These are phyloP conservation scores for Pseudopithomyces maydicus DNA, from an alignment of 2,329 filamentous ascomycete genomes.

Conservation along the genomic window DNA sequence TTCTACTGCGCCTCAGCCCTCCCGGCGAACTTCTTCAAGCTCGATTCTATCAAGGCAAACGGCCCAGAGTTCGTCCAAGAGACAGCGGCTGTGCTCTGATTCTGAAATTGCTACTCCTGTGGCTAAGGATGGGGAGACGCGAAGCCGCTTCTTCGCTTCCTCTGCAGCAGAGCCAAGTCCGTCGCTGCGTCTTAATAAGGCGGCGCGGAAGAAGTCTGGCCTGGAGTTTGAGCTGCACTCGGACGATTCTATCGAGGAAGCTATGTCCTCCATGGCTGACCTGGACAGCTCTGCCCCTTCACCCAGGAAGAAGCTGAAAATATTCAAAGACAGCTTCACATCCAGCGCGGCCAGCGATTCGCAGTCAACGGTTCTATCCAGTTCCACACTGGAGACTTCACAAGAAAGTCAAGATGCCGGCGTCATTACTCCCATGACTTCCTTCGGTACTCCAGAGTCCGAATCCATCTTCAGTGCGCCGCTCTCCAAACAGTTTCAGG, in stretches of 20 bases:
- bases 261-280: constrained; percentile 44
- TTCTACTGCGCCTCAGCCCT: constrained; percentile 49
- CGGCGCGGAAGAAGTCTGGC: constrained; percentile 32
- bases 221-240: constrained; percentile 54
- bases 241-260: constrained; percentile 54
- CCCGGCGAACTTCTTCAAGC: constrained; percentile 45
- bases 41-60: constrained; percentile 47
- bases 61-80: constrained; percentile 50
- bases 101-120: constrained; percentile 33
- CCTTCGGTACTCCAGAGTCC: constrained; percentile 32
- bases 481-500: constrained; percentile 34
- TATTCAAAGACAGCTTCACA: constrained; percentile 35
- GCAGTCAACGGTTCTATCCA: constrained; percentile 34
- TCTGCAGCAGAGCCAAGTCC: constrained; percentile 46
- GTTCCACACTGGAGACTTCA: constrained; percentile 26
- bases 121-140: constrained; percentile 34
- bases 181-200: constrained; percentile 43
- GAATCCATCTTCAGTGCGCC: constrained; percentile 31
- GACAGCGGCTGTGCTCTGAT: constrained; percentile 53
- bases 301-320: constrained; percentile 37
- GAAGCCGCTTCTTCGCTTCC: constrained; percentile 53
- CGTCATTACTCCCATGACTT: constrained; percentile 39
- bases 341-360: constrained; percentile 26
- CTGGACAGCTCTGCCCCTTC: constrained; percentile 35
- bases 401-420: constrained; percentile 26